A percentile compares a stretch with the other conserved stretches of the same genome.
Conservation (phyloP, 805 yeast species). For the Candida oleophila region DNA sequence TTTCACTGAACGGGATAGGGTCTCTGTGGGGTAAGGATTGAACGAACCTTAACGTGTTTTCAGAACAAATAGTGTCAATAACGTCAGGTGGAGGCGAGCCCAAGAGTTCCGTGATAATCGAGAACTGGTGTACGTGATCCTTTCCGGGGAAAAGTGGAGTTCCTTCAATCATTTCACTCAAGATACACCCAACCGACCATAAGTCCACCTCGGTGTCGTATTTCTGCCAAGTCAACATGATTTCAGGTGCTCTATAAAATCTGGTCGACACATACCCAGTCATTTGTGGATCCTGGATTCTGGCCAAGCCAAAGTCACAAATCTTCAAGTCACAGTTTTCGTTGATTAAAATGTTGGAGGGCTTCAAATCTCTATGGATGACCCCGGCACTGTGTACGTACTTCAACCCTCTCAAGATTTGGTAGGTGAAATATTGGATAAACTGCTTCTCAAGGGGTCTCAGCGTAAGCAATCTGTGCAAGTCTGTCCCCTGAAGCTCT, state of each 20-base stretch:
- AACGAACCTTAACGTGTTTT: constrained; percentile 91
- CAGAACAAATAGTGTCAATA: constrained; percentile 92
- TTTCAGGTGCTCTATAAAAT: constrained; percentile 96
- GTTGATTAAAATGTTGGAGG: constrained; percentile 78
- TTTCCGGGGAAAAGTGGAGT: constrained; percentile 97
- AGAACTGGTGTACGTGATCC: constrained; percentile 97
- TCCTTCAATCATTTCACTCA: constrained; percentile 97
- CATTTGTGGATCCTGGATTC: constrained; percentile 98
- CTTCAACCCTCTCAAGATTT: constrained; percentile 84
- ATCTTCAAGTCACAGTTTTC: constrained; percentile 90
- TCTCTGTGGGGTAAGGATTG: constrained; percentile 90
- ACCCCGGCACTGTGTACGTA: constrained; percentile 92
- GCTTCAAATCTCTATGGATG: constrained; percentile 85
- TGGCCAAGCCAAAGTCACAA: constrained; percentile 92
- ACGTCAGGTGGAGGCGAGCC: constrained; percentile 98
- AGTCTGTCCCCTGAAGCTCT: constrained; percentile 94
- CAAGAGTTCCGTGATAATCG: constrained; percentile 90
- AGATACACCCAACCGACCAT: constrained; percentile 97
- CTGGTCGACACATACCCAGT: constrained; percentile 96
- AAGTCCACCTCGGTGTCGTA: constrained; percentile 96
- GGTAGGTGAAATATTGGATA: constrained; percentile 94
- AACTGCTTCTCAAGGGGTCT: constrained; percentile 95
- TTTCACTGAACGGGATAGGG: constrained; percentile 81
- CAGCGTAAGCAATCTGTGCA: constrained; percentile 85
- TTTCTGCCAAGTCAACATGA: constrained; percentile 98